Evolutionary conservation across 495 filamentous ascomycete genomes (phyloP).

Genomic region (Aspergillus ellipticus): DNA sequence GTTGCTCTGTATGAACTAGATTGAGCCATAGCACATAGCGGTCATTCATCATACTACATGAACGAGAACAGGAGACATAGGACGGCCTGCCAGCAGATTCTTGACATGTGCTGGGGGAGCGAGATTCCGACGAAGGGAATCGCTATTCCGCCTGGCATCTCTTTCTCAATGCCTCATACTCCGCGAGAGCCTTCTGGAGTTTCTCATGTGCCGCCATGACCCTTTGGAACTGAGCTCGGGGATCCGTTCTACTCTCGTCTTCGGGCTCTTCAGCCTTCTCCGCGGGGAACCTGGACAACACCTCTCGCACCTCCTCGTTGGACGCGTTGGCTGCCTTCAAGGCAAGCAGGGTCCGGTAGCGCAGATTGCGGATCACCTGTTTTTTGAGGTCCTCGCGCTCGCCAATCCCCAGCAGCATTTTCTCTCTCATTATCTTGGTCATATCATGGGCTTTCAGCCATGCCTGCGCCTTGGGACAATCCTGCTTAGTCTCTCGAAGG

Average conservation of each 20-base stretch:
- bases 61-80: neutral
- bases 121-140: neutral
- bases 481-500: slow-evolving; percentile 60
- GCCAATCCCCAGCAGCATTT: neutral
- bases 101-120: neutral
- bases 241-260: neutral
- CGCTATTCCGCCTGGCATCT: neutral
- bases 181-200: slow-evolving; percentile 5
- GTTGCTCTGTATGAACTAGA: neutral
- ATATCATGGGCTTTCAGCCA: slow-evolving; percentile 18
- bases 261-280: neutral
- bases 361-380: slow-evolving; percentile 2
- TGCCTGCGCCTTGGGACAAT: slow-evolving; percentile 30
- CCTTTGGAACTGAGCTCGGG: slow-evolving; percentile 2
- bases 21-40: neutral
- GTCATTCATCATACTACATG: neutral
- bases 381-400: slow-evolving; percentile 9
- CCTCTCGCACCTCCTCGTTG: slow-evolving; percentile 3
- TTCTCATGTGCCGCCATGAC: slow-evolving; percentile 7
- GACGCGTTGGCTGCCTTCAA: slow-evolving; percentile 8
- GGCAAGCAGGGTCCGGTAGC: slow-evolving; percentile 1
- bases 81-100: neutral
- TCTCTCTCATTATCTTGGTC: slow-evolving; percentile 12
- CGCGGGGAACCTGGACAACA: neutral
- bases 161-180: neutral